phyloP scores from a whole-genome alignment of 345 rosid species.

The Brassica napus region DNA sequence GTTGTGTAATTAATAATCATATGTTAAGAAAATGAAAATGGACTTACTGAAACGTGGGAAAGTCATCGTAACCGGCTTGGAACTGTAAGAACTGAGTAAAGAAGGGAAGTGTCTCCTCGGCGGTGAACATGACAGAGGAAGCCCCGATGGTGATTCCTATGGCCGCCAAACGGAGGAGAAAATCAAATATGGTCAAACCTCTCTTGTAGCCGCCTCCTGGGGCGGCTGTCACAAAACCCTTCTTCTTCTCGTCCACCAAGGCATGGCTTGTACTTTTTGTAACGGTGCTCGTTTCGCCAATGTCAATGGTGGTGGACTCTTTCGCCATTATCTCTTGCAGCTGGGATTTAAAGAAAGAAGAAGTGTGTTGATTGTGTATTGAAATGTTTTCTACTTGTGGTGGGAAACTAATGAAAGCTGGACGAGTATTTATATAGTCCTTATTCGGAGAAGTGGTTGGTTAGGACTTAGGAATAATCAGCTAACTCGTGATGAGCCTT shows the following conservation, averaged over 20 bases:
- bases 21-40: not conserved
- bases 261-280: constrained; percentile 32
- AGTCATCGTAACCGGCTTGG: constrained; percentile 75
- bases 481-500: constrained; percentile 6
- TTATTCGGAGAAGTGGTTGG: constrained; percentile 9
- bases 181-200: constrained; percentile 69
- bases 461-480: constrained; percentile 14
- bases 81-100: constrained; percentile 91
- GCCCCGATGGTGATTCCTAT: constrained; percentile 54
- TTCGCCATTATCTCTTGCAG: constrained; percentile 24
- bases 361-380: constrained; percentile 25
- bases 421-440: constrained; percentile 18
- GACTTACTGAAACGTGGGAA: constrained; percentile 65
- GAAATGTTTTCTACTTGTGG: constrained; percentile 24
- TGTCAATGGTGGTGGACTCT: constrained; percentile 37
- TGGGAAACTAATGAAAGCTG: constrained; percentile 21
- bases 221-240: not conserved
- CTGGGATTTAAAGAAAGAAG: constrained; percentile 4
- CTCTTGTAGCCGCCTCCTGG: constrained; percentile 46
- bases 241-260: constrained; percentile 25
- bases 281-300: constrained; percentile 38
- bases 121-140: constrained; percentile 63
- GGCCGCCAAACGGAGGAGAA: constrained; percentile 66
- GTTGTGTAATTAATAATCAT: constrained; percentile 1
- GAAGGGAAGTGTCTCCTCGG: constrained; percentile 75